phyloP scores from a whole-genome alignment of 1,284 basidiomycete species.

The Microbotryomycetes sp. region DNA sequence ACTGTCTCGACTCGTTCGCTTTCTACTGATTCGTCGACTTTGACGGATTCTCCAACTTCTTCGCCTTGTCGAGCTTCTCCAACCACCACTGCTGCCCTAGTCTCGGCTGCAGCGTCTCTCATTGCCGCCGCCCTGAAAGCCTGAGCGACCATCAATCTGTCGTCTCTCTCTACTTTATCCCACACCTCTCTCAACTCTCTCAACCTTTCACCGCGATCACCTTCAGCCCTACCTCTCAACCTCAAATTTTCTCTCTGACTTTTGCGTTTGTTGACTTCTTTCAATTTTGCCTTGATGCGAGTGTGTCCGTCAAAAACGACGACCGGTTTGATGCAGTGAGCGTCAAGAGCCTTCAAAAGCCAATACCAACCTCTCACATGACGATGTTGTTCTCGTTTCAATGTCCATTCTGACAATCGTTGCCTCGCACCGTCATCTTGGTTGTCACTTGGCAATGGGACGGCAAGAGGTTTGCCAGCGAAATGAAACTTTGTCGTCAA shows the following conservation, averaged over 20 bases:
- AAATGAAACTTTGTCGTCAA: slow-evolving; percentile 26
- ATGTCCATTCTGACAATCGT: not conserved
- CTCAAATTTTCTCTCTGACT: slow-evolving; percentile 5
- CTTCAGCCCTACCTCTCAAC: slow-evolving; percentile 12
- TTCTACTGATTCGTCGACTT: no score
- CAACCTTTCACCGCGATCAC: slow-evolving; percentile 4
- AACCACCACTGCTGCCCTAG: no score
- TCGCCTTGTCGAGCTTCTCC: no score
- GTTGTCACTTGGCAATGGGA: not conserved
- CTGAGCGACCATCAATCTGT: not conserved
- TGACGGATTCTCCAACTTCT: no score
- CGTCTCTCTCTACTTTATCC: not conserved
- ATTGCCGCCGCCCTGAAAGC: not conserved
- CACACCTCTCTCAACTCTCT: slow-evolving; percentile 1
- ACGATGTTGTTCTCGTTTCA: not conserved
- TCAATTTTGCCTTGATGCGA: slow-evolving; percentile 13
- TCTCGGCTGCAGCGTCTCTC: not conserved
- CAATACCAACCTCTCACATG: slow-evolving; percentile 22
- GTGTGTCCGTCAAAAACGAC: slow-evolving; percentile 31
- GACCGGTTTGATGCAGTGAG: slow-evolving; percentile 14
- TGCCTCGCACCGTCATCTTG: no score
- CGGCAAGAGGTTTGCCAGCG: not conserved
- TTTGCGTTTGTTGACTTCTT: slow-evolving; percentile 10
- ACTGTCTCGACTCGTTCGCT: no score
- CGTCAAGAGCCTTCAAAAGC: slow-evolving; percentile 14